Percentiles rank a stretch among this genome's conserved stretches.
Conservation (phyloP, 2,329 filamentous ascomycete genomes). For the Diaporthe sp. region DNA sequence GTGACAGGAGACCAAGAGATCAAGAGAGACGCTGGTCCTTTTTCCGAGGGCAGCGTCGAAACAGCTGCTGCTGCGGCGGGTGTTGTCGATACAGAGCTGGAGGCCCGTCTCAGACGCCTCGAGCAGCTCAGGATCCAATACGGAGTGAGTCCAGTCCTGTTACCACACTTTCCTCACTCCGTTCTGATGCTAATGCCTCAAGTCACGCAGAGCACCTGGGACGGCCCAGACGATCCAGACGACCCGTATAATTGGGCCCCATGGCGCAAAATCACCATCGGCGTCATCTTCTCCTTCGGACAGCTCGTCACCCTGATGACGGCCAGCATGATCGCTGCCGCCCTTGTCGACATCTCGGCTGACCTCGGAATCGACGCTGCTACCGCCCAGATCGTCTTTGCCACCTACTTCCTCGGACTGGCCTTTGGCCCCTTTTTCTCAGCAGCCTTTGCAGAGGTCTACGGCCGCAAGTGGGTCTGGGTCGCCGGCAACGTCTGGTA, state of each 20-base stretch:
- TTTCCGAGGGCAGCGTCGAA: not conserved
- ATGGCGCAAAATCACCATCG: conserved; percentile 44
- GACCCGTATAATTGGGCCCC: conserved; percentile 43
- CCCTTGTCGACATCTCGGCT: conserved; percentile 49
- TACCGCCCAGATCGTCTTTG: conserved; percentile 52
- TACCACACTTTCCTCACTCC: rapidly evolving
- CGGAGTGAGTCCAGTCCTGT: not conserved
- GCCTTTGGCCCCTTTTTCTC: conserved; percentile 53
- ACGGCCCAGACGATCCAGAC: conserved; percentile 39
- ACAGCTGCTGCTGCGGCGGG: not conserved
- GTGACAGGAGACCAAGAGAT: not conserved
- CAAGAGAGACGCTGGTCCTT: no score
- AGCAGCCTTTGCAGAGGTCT: conserved; percentile 52
- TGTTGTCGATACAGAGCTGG: not conserved
- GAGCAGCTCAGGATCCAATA: conserved; percentile 4
- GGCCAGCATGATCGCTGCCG: conserved; percentile 54
- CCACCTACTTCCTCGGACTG: conserved; percentile 53
- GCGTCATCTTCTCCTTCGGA: conserved; percentile 51
- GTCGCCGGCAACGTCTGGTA: conserved; percentile 51
- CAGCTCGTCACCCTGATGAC: conserved; percentile 55
- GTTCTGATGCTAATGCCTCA: not conserved
- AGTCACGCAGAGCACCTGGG: conserved; percentile 37
- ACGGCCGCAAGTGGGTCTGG: conserved; percentile 53
- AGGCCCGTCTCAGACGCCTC: not conserved
- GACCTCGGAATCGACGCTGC: conserved; percentile 50